phyloP scores from a whole-genome alignment of 73 alveolate species.

The Diophrys sp. region DNA sequence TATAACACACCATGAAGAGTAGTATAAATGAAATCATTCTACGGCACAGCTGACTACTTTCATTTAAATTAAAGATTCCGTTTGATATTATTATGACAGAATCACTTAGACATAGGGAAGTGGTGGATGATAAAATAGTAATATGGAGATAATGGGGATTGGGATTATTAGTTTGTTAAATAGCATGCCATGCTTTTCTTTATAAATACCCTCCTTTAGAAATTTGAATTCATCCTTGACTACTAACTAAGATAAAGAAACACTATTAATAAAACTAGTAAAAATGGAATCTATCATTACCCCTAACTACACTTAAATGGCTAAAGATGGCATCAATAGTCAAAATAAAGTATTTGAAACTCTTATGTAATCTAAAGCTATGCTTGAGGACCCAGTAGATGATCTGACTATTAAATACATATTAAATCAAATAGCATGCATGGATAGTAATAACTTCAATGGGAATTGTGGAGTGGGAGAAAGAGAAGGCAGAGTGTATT shows the following conservation, averaged over 20 bases:
- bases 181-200: no score
- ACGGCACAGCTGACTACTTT: no score
- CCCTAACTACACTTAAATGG: slow-evolving; percentile 9
- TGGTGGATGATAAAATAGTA: not conserved
- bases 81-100: not conserved
- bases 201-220: not conserved
- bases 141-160: no score
- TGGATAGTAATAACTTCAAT: slow-evolving; percentile 91
- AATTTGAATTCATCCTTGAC: not conserved
- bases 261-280: not conserved
- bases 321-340: not conserved
- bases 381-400: slow-evolving; percentile 87
- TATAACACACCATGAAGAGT: not conserved
- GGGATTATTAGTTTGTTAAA: no score
- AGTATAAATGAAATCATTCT: not conserved
- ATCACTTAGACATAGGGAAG: not conserved
- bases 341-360: slow-evolving; percentile 1
- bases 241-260: no score
- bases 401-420: slow-evolving; percentile 78
- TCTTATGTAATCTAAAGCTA: slow-evolving; percentile 4
- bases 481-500: slow-evolving; percentile 95
- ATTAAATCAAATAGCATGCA: slow-evolving; percentile 73
- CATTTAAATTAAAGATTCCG: no score
- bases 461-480: slow-evolving; percentile 95
- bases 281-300: slow-evolving; percentile 8